Base-by-base conservation (phyloP, 2,329 filamentous ascomycete species). In the Daldinia sp. region DNA sequence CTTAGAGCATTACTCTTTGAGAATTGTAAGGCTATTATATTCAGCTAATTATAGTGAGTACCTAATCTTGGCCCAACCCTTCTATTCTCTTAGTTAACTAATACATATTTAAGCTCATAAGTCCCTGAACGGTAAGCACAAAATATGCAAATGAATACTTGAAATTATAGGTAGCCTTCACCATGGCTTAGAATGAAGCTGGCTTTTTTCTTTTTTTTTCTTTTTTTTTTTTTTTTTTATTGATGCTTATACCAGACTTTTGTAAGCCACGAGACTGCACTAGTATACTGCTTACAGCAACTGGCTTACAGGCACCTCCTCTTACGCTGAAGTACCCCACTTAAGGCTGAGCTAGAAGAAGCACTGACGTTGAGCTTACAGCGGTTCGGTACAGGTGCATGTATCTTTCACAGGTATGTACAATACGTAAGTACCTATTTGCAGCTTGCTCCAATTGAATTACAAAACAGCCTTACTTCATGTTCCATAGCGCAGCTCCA, bases 321-420 rank as follows among this genome's bases (percentile, higher is more conserved):
- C 10, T 6, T 30, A 7, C 50, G 13, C 50, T 28, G 23, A 41
- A 37, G 18, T 39, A 65, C 61, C 51, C 64, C 67, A 67, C 67
- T 70, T 67, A 67, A 64, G 59, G 53, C 56, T 60, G 46, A 46
- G 42, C 57, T 63, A 65, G 64, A 53, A 41, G 42, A 60, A 67
- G 64, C 61, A 68, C 61, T 68, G 65, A 70, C 68, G 68, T 70
- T 65, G 28, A 69, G 41, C 61, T 39, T 54, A 54, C 50, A 54
- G 28, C 30, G n/a, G 35, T 20, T 46, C 48, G 48, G 46, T 50
- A 50, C 46, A 35, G 33, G 33, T 9, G 33, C 33, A 35, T 35
- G 33, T 35, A 35, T 6, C 33, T 35, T 7, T 7, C 2, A 35
- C 33, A 35, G 33, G 33, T 35, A 35, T 10, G 7, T 33, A 33